Conservation (phyloP, 2,329 filamentous ascomycete species). For the Exophiala sp. region DNA sequence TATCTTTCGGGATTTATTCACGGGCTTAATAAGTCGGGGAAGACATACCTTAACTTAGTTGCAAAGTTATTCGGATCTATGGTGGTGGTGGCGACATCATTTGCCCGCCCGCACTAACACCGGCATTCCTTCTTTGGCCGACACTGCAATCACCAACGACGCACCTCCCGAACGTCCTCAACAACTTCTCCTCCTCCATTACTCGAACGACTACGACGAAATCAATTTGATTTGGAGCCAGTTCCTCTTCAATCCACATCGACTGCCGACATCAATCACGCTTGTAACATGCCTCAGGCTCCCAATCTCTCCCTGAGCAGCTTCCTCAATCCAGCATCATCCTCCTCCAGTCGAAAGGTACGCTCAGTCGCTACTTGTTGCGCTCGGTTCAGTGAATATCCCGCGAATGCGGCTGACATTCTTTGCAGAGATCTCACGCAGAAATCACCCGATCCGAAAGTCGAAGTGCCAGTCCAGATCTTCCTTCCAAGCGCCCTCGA, state of each 20-base stretch:
- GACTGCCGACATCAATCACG: slow-evolving; percentile 4
- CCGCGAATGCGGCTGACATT: not conserved
- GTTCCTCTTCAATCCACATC: not conserved
- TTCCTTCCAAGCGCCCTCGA: slow-evolving; percentile 27
- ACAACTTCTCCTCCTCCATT: not conserved
- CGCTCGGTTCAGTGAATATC: not conserved
- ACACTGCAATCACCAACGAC: not conserved
- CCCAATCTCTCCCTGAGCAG: slow-evolving; percentile 18
- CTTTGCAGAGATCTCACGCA: slow-evolving; percentile 24
- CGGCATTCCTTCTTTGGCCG: not conserved
- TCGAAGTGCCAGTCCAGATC: slow-evolving; percentile 23
- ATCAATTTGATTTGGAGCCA: not conserved
- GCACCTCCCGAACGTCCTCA: not conserved
- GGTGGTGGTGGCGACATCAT: not conserved
- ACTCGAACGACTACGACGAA: not conserved
- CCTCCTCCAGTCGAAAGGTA: slow-evolving; percentile 25
- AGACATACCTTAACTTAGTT: too few relatives aligned
- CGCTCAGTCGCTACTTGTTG: not conserved
- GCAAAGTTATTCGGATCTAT: not conserved
- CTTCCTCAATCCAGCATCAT: slow-evolving; percentile 19
- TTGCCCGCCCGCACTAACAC: not conserved
- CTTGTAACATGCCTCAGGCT: slow-evolving; percentile 19
- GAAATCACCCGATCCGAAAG: slow-evolving; percentile 27
- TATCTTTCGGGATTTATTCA: too few relatives aligned
- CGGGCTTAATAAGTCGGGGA: too few relatives aligned